Evolutionary conservation across 1,284 basidiomycete species (phyloP), one percentile per base, ranked within the genome.

Genomic region (Laetiporus sulphureus): DNA sequence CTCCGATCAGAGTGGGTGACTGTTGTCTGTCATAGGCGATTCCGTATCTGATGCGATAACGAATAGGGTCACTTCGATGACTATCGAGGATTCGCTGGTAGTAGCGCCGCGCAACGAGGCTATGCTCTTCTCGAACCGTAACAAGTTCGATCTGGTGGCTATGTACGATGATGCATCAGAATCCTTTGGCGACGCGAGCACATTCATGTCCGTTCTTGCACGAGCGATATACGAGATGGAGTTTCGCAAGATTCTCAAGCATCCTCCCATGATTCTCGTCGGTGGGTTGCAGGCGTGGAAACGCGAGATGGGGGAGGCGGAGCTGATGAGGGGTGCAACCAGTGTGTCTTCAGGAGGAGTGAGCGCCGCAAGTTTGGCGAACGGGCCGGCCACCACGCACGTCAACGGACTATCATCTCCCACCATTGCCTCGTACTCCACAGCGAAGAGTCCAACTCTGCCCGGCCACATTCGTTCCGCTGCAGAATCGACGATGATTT

Each of bases 261-360:
- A 87, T 32, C 76, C 79, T 49, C 94, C 95, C 0, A 79, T 91
- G 57, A 64, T 97, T 46, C 74, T 99, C 15, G 71, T 86, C 6
- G 95, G 95, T 1, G 95, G 95, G 1, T 70, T 91, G 41, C 76
- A 85, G 33, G 85, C 82, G 0, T 99, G 94, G 93, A 75, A 73
- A 51, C 68, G 68, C 41, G 78, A 85, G 40, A 67, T 88, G 40
- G 75, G 78, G 0, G 71, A 72, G 3, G 58, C 64, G 4, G 75
- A 75, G 41, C 56, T 79, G 30, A 52, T 63, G 22, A 59, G 61
- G 41, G 64, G 65, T 40, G 50, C 44, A 51, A 57, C 52, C 6
- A 45, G 35, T 24, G 39, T 43, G 15, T n/a, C 37, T 4, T 12
- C 36, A 5, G 37, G 36, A 19, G 10, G 23, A 25, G 27, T 23